These are phyloP conservation scores for Breynia disticha DNA, from an alignment of 441 rosid species.

Conservation along the genomic window DNA sequence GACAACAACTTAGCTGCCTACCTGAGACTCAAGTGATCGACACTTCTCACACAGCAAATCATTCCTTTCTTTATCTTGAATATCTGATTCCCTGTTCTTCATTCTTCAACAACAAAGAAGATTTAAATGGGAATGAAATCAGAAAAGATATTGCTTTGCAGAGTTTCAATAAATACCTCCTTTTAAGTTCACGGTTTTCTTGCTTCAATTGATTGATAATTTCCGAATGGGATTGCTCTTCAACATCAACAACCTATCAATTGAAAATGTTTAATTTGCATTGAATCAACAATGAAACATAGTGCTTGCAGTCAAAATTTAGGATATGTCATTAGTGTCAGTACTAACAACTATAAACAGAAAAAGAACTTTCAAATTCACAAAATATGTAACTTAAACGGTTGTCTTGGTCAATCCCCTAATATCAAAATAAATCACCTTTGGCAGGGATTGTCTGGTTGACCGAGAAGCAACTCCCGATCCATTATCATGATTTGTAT, in stretches of 20 bases:
- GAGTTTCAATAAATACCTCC: conserved; percentile 31
- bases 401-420: too few relatives aligned
- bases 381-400: too few relatives aligned
- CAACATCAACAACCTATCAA: conserved; percentile 17
- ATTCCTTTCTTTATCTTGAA: conserved; percentile 16
- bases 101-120: conserved; percentile 29
- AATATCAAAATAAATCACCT: not conserved
- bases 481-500: not conserved
- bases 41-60: conserved; percentile 38
- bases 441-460: too few relatives aligned
- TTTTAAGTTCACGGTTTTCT: conserved; percentile 46
- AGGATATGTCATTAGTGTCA: too few relatives aligned
- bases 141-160: conserved; percentile 1
- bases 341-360: too few relatives aligned
- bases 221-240: conserved; percentile 16
- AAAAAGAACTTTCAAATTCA: too few relatives aligned
- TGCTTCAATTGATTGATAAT: conserved; percentile 32
- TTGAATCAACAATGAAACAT: too few relatives aligned
- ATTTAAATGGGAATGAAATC: conserved; percentile 8
- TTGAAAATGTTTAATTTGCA: not conserved
- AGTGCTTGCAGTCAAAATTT: not conserved
- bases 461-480: too few relatives aligned
- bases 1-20: conserved; percentile 11
- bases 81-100: conserved; percentile 24
- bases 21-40: conserved; percentile 47